Conservation (phyloP, 768 basidiomycete genomes). For the Xanthoconium stramineum region DNA sequence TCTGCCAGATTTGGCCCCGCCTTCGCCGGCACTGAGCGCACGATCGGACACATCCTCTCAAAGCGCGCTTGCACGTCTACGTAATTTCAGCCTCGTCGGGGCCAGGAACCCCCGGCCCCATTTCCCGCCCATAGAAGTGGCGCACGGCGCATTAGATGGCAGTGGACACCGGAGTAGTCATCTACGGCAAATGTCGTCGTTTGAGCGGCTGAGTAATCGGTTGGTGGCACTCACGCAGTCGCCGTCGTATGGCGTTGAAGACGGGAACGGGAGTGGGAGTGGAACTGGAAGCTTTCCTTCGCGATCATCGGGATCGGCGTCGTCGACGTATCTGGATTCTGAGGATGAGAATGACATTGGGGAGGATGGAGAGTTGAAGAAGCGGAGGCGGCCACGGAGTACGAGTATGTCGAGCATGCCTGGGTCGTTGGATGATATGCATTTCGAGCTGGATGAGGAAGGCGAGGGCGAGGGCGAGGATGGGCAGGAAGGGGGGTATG, state of each 20-base stretch:
- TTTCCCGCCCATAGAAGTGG: conserved; percentile 26
- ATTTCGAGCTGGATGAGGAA: conserved; percentile 53
- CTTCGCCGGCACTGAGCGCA: conserved; percentile 92
- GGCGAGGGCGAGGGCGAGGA: conserved; percentile 29
- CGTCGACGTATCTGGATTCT: conserved; percentile 48
- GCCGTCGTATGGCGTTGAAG: conserved; percentile 27
- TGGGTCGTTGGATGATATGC: conserved; percentile 67
- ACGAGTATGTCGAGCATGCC: conserved; percentile 84
- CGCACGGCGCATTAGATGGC: background rate
- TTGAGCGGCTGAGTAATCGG: conserved; percentile 65
- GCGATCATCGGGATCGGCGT: conserved; percentile 49
- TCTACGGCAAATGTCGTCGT: conserved; percentile 71
- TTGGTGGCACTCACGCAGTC: conserved; percentile 48
- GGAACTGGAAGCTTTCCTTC: conserved; percentile 57
- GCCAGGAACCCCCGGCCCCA: conserved; percentile 34
- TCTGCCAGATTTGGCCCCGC: conserved; percentile 78
- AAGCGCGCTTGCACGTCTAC: conserved; percentile 67
- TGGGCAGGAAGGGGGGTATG: conserved; percentile 33
- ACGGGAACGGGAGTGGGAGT: conserved; percentile 33
- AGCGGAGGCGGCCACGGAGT: conserved; percentile 42
- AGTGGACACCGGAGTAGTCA: conserved; percentile 39
- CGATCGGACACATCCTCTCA: conserved; percentile 82
- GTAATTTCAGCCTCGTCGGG: conserved; percentile 76
- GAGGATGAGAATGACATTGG: conserved; percentile 41
- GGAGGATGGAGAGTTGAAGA: conserved; percentile 39